Base-by-base conservation (phyloP, 441 rosid species). In the Daphne laureola region DNA sequence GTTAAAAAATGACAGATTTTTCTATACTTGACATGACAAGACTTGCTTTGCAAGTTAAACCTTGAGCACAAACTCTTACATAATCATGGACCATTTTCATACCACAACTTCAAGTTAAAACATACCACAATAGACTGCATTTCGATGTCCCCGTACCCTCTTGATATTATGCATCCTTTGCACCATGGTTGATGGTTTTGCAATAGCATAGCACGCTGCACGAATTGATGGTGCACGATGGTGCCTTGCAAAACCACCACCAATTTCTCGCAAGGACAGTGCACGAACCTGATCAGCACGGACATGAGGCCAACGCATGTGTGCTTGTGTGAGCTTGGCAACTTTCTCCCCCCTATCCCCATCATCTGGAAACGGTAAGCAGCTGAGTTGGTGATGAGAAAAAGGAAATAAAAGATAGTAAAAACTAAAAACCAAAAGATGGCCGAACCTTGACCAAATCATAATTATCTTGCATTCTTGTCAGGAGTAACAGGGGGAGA, bases 51-150 rank as follows among this genome's bases (percentile, higher is more conserved):
- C 38, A 31, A 7, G 38, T 31, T 7, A 11, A 31, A 31, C 9
- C 7, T 31, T 31, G 38, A 31, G 38, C 38, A 31, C 38, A 31
- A 31, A 1, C 11, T 31, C 38, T 31, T 31, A 7, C 38, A 31
- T 31, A 7, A 5, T 31, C 38, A 31, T 9, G 11, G 11, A 31
- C 38, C 38, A 31, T 7, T 31, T 31, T 31, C 11, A 31, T 31
- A 31, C 38, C 11, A 31, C 11, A 31, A 31, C 11, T 31, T 31
- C 38, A 31, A 31, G 38, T 31, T 14, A 65, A 65, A 47, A 12
- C 73, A 68, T 84, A 95, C 99, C 98, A 72, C 99, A 95, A 74
- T 95, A 95, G 65, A 91, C 99, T 69, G 99, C 96, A 73, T 84
- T 88, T 53, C 99, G 78, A 73, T 88, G 99, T 56, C 99, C 99